Percentiles rank a stretch among this genome's conserved stretches.
Evolutionary conservation across 306 rosid genomes (phyloP).

Genomic region (Lupinus albus): DNA sequence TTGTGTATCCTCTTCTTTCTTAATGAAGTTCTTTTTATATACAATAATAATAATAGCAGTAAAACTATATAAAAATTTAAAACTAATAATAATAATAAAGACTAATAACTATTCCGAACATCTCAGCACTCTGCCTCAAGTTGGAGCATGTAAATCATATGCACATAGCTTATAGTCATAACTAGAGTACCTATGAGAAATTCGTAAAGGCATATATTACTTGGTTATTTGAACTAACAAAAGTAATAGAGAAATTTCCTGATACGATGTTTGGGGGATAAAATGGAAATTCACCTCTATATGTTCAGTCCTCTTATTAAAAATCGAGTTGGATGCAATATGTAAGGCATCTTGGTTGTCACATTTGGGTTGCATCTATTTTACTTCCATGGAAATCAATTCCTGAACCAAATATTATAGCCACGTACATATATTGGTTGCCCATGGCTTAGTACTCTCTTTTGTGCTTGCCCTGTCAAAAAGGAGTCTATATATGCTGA

Average conservation of each 20-base stretch:
- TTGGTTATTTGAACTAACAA: constrained; percentile 24
- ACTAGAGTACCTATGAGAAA: background rate
- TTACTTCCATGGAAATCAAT: constrained; percentile 21
- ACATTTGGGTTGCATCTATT: constrained; percentile 18
- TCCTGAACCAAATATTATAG: constrained; percentile 17
- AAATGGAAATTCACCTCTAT: too few relatives aligned
- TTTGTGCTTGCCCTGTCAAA: constrained; percentile 6
- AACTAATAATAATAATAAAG: constrained; percentile 1
- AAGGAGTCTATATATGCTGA: background rate
- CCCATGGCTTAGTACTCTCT: constrained; percentile 10
- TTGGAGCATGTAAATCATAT: constrained; percentile 10
- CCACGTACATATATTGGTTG: background rate
- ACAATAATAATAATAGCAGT: background rate
- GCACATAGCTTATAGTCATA: constrained; percentile 17
- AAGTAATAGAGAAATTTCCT: constrained; percentile 19
- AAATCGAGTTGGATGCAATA: constrained; percentile 13
- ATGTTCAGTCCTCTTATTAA: background rate
- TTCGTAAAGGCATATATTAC: background rate
- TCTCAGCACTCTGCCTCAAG: background rate
- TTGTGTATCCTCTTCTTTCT: background rate
- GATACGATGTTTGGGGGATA: background rate
- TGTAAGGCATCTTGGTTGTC: constrained; percentile 13
- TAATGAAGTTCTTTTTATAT: background rate
- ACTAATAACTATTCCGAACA: constrained; percentile 15
- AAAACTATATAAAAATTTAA: background rate